Base-by-base conservation (phyloP, 2,329 filamentous ascomycete genomes). In the Pseudogymnoascus sp. region DNA sequence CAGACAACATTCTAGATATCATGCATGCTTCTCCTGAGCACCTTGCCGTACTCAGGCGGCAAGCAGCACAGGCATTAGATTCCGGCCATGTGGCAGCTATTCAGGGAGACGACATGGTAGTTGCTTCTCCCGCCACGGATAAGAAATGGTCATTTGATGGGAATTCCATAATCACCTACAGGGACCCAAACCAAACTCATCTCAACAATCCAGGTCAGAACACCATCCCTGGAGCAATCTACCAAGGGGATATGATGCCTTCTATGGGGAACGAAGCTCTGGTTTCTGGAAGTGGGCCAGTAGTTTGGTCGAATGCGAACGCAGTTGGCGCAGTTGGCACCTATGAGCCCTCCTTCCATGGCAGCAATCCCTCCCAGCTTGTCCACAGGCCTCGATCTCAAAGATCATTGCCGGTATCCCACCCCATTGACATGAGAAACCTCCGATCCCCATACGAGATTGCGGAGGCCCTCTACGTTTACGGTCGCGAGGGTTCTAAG, bases 111-210 rank as follows among this genome's bases (percentile, higher is more conserved):
- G 16, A 22, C 38, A 50, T 25, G 8, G n/a, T 3, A n/a, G 6
- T 50, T 12, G 6, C n/a, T 8, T 12, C 28, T 6, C 47, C 28
- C 12, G 6, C 47, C n/a, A 14, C 47, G 2, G 4, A 20, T 18
- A 12, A 12, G 47, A 54, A 54, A 35, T 54, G 47, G 47, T 54
- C 47, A 20, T 54, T 54, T 18, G 47, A 54, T 18, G 47, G 47
- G 9, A 54, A 35, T 9, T 54, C 47, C 1, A 16, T 54, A 1
- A 33, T 54, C n/a, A 18, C 9, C 12, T 35, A 33, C 16, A 54
- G 14, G 16, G 11, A 14, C n/a, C 47, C 28, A 18, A n/a, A 4
- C 9, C 16, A 33, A 4, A 35, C 6, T 11, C 7, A 6, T n/a
- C 6, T 54, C 12, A 1, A 14, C 11, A 12, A 18, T 2, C 47